phyloP scores from a whole-genome alignment of 768 basidiomycete genomes.

The Termitomyces bulborhizus region DNA sequence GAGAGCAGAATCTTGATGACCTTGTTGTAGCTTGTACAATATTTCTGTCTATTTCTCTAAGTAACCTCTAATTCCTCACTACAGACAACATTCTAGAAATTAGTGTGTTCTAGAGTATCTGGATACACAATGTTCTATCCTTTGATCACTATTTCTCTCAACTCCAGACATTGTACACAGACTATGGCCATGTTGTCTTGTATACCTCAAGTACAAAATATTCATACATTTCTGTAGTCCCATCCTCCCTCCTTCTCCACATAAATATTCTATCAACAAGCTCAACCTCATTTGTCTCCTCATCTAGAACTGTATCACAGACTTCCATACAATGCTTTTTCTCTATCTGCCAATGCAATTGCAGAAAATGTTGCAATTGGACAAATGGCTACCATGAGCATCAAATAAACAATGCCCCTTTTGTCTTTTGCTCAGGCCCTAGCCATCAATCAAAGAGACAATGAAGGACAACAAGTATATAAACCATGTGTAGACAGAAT shows the following conservation, averaged over 20 bases:
- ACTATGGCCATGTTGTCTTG: conserved; percentile 51
- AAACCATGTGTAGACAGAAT: no score
- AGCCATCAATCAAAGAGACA: no score
- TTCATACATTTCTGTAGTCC: conserved; percentile 32
- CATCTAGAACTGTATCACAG: conserved; percentile 92
- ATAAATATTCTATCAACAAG: conserved; percentile 84
- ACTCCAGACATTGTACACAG: conserved; percentile 84
- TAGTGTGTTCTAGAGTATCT: conserved; percentile 90
- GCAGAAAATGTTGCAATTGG: conserved; percentile 34
- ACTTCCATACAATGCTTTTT: conserved; percentile 94
- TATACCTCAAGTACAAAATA: not conserved
- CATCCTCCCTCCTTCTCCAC: conserved; percentile 73
- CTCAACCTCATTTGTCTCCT: conserved; percentile 93
- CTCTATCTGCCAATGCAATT: conserved; percentile 60
- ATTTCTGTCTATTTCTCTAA: not conserved
- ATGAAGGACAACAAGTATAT: no score
- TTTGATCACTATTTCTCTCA: conserved; percentile 96
- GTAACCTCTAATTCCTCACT: not conserved
- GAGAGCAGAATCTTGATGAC: conserved; percentile 34
- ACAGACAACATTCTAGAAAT: conserved; percentile 93
- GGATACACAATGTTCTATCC: conserved; percentile 80
- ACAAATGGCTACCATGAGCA: no score
- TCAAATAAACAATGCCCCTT: no score
- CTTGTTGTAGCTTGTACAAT: conserved; percentile 61
- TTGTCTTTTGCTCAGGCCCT: no score